Evolutionary conservation across 176 grass and related monocot species (phyloP).

Genomic region (Phoenix roebelenii): DNA sequence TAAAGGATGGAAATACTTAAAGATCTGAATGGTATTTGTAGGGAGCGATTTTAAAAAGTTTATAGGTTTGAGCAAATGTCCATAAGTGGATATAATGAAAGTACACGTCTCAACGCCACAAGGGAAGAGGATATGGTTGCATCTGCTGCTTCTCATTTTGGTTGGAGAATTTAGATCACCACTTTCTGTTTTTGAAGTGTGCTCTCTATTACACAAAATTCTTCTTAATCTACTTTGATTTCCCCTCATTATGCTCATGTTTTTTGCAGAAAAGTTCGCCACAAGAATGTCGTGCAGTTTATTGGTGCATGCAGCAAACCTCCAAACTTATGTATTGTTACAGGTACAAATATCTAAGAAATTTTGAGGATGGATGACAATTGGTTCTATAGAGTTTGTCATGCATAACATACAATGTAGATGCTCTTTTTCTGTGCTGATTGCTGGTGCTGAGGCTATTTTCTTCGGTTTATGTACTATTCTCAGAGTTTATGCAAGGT

Average conservation of each 20-base stretch:
- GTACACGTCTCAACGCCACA: no score
- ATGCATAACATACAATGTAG: background rate
- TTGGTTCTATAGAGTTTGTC: background rate
- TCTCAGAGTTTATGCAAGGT: slow-evolving; percentile 82
- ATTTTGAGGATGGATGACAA: background rate
- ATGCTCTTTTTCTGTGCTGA: background rate
- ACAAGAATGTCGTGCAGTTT: slow-evolving; percentile 98
- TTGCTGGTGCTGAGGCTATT: no score
- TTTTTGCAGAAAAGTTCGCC: slow-evolving; percentile 75
- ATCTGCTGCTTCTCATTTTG: no score
- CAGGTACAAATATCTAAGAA: slow-evolving; percentile 39
- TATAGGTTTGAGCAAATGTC: background rate
- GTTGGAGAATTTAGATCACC: no score
- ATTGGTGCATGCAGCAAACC: slow-evolving; percentile 92
- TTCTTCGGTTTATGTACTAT: background rate
- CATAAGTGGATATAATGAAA: background rate
- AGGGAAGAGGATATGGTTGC: no score
- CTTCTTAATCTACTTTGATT: slow-evolving; percentile 1
- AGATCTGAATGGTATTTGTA: no score
- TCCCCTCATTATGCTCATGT: slow-evolving; percentile 16
- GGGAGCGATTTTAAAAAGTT: no score
- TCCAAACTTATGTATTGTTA: slow-evolving; percentile 82
- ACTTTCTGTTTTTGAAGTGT: no score
- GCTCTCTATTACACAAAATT: background rate
- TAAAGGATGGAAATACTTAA: no score